Percentiles rank a stretch among this genome's conserved stretches.
These are phyloP conservation scores for Chaetomiaceae sp. DNA, from an alignment of 2,329 filamentous ascomycete species.

Conservation along the genomic window DNA sequence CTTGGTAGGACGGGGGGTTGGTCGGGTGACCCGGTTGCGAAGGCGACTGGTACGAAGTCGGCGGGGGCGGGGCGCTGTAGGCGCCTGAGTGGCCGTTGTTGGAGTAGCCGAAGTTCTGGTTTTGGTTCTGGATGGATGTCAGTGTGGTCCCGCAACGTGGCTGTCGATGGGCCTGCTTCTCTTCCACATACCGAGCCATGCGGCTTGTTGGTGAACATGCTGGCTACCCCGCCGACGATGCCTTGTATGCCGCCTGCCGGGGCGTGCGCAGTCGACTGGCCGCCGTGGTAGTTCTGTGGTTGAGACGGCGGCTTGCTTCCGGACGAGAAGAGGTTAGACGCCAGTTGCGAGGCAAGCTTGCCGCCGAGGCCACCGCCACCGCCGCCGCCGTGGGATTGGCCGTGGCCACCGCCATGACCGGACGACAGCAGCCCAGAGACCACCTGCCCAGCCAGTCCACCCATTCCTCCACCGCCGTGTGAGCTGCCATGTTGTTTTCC, in stretches of 20 bases:
- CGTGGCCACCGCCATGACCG: constrained; percentile 24
- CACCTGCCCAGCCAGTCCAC: constrained; percentile 42
- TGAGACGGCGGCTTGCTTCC: constrained; percentile 40
- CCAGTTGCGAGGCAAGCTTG: constrained; percentile 52
- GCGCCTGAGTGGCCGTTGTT: constrained; percentile 46
- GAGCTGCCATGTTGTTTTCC: constrained; percentile 36
- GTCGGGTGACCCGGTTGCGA: constrained; percentile 26
- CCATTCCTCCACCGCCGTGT: constrained; percentile 27
- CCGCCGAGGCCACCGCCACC: constrained; percentile 35
- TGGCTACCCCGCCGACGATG: constrained; percentile 50
- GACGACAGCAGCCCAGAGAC: constrained; percentile 33
- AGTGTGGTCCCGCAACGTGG: no score
- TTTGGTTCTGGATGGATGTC: constrained; percentile 26
- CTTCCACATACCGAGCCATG: constrained; percentile 33
- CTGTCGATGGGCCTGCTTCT: no score
- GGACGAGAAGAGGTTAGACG: constrained; percentile 48
- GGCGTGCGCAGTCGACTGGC: constrained; percentile 36
- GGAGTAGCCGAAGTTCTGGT: constrained; percentile 59
- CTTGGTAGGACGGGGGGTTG: constrained; percentile 26
- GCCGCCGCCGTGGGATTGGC: constrained; percentile 23
- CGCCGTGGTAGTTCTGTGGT: constrained; percentile 44
- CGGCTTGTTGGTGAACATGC: constrained; percentile 45
- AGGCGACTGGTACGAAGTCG: constrained; percentile 50
- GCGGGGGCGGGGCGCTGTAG: constrained; percentile 56
- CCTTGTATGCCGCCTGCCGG: constrained; percentile 46